Base-by-base conservation (phyloP, 2,329 filamentous ascomycete species). In the Cadophora sp. region DNA sequence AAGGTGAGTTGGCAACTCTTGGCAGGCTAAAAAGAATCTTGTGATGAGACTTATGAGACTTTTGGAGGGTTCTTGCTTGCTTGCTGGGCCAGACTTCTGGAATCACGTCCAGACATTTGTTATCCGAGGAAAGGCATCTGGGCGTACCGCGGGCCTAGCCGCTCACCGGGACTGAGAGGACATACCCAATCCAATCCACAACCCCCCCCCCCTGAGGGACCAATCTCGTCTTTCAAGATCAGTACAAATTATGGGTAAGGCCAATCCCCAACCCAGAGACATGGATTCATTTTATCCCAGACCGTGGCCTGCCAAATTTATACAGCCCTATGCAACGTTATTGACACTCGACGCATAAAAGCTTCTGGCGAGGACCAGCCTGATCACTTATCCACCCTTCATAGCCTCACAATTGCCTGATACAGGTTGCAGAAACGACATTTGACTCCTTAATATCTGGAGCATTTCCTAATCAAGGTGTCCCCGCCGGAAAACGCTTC, bases 331-430 rank as follows among this genome's bases (percentile, higher is more conserved):
- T 65, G 56, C 56, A 65, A 48, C 47, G 36, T 30, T 50, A 45
- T 65, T 65, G 62, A 65, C 27, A 65, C 63, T 47, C 39, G n/a
- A 24, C 47, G 56, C 63, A 60, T 65, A 47, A 65, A 64, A 47
- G 56, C 55, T 59, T 30, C 14, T 14, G 14, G 14, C 43, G 27
- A 41, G 33, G n/a, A 36, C 20, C 33, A 59, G 39, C 43, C 43
- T 22, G 41, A 53, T 56, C 11, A 55, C 61, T 65, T 65, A 53
- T 65, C 63, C 63, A 47, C 56, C 14, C 24, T 62, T 20, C 50
- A 62, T 60, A 50, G 55, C 58, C 18, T 62, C 59, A 62, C 36
- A 16, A 48, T 41, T 45, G 36, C 59, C 43, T 39, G 27, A 63
- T 63, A 11, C 9, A 59, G 59, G n/a, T 5, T 24, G 16, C 30